Percentiles rank a stretch among this genome's conserved stretches.
Evolutionary conservation across 495 filamentous ascomycete genomes (phyloP).

Genomic region (Staphylotrichum tortipilum): DNA sequence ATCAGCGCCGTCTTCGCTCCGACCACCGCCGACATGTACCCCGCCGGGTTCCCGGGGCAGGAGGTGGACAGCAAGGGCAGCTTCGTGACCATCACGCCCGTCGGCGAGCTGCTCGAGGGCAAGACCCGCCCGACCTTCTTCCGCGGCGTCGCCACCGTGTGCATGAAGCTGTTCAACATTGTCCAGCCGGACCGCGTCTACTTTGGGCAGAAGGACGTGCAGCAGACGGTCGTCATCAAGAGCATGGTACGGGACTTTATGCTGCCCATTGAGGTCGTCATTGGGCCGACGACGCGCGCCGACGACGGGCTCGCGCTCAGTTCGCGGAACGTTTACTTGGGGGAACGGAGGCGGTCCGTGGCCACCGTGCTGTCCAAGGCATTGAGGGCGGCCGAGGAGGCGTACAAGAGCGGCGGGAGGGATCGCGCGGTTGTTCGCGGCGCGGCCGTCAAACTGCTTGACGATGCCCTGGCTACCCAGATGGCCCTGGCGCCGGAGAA

Average conservation of each 20-base stretch:
- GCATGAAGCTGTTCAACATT: conserved; percentile 95
- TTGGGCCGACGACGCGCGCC: conserved; percentile 70
- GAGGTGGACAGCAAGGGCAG: conserved; percentile 68
- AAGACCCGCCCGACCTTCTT: conserved; percentile 89
- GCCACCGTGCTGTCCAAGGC: conserved; percentile 63
- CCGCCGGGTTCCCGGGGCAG: conserved; percentile 71
- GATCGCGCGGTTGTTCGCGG: conserved; percentile 57
- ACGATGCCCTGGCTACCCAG: conserved; percentile 50
- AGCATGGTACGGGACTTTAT: conserved; percentile 83
- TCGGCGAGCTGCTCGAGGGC: conserved; percentile 74
- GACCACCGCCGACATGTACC: conserved; percentile 78
- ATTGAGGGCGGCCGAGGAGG: conserved; percentile 59
- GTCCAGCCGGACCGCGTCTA: conserved; percentile 81
- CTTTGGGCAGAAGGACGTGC: conserved; percentile 96
- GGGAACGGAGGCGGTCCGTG: conserved; percentile 57
- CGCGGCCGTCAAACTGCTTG: conserved; percentile 49
- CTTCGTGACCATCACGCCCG: conserved; percentile 87
- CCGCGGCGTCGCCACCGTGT: conserved; percentile 89
- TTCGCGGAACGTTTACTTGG: conserved; percentile 89
- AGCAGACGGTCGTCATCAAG: conserved; percentile 86
- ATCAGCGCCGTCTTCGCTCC: conserved; percentile 82
- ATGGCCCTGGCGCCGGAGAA: conserved; percentile 48
- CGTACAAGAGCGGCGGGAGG: conserved; percentile 48
- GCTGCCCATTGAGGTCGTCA: conserved; percentile 63
- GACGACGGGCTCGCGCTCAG: conserved; percentile 85